Conservation (phyloP, 106 monocot species). For the Hemerocallis citrina region DNA sequence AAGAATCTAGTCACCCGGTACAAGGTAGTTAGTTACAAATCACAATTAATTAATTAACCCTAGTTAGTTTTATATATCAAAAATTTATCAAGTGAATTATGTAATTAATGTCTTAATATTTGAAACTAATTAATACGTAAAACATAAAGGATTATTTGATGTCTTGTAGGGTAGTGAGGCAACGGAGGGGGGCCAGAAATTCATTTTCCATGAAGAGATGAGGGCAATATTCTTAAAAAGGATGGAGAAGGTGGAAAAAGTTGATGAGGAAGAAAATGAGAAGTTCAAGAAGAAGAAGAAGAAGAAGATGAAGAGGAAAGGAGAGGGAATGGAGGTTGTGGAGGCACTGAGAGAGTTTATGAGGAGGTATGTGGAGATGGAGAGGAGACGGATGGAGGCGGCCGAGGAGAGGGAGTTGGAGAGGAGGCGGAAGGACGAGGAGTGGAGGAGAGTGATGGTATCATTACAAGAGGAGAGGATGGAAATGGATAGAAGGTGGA, state of each 20-base stretch:
- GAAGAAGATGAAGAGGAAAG: constrained; percentile 19
- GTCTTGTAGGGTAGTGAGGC: constrained; percentile 40
- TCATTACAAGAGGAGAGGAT: constrained; percentile 31
- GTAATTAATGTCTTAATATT: too few relatives aligned
- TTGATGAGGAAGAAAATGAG: not conserved
- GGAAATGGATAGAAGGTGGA: constrained; percentile 47
- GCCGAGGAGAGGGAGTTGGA: constrained; percentile 54
- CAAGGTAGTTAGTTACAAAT: constrained; percentile 31
- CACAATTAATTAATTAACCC: too few relatives aligned
- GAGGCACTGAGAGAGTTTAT: constrained; percentile 34
- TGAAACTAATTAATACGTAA: too few relatives aligned
- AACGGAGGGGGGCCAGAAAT: constrained; percentile 23
- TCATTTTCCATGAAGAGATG: constrained; percentile 72
- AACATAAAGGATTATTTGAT: not conserved
- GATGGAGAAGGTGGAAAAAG: constrained; percentile 18
- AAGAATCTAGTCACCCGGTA: constrained; percentile 90
- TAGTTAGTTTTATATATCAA: not conserved
- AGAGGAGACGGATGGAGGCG: constrained; percentile 36
- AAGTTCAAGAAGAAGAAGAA: not conserved
- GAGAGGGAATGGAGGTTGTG: constrained; percentile 15
- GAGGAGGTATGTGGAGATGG: constrained; percentile 49
- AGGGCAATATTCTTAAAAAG: constrained; percentile 39
- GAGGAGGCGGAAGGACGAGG: constrained; percentile 36
- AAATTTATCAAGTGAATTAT: not conserved
- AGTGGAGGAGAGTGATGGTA: constrained; percentile 50